Conservation (phyloP, 31 red algal genomes). For the Odonthalia washingtoniensis region DNA sequence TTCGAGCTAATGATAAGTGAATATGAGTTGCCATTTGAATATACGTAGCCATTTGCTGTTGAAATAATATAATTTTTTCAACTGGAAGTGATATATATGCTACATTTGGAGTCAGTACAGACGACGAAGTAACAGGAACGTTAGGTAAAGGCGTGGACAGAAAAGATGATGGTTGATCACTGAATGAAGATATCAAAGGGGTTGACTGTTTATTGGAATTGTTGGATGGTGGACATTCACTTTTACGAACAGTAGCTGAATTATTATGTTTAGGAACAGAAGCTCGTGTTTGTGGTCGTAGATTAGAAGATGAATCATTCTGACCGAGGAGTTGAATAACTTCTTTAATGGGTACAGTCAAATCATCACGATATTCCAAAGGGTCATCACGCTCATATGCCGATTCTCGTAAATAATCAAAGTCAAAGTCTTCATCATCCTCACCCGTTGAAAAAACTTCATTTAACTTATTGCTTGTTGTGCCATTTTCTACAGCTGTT, state of each 20-base stretch:
- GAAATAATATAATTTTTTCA: slow-evolving; percentile 3
- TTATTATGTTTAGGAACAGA: not conserved
- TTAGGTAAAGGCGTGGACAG: not conserved
- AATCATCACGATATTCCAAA: slow-evolving; percentile 72
- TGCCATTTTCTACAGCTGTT: not conserved
- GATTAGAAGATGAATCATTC: slow-evolving; percentile 13
- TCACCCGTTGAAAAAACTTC: not conserved
- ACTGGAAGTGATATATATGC: not conserved
- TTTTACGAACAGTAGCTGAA: too few relatives aligned
- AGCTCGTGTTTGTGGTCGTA: slow-evolving; percentile 31
- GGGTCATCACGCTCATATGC: slow-evolving; percentile 69
- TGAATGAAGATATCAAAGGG: not conserved
- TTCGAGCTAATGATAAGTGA: slow-evolving; percentile 19
- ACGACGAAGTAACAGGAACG: too few relatives aligned
- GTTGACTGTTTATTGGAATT: not conserved
- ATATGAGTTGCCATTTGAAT: slow-evolving; percentile 36
- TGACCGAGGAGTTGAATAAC: slow-evolving; percentile 54
- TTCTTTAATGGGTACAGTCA: slow-evolving; percentile 58
- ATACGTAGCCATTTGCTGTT: slow-evolving; percentile 38
- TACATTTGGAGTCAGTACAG: not conserved
- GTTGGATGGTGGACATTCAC: not conserved
- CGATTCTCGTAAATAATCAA: slow-evolving; percentile 75
- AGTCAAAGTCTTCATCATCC: slow-evolving; percentile 71
- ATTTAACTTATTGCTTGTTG: not conserved
- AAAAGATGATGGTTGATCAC: not conserved